Evolutionary conservation across 2,329 filamentous ascomycete species (phyloP).

Genomic region (Tolypocladium amazonense): DNA sequence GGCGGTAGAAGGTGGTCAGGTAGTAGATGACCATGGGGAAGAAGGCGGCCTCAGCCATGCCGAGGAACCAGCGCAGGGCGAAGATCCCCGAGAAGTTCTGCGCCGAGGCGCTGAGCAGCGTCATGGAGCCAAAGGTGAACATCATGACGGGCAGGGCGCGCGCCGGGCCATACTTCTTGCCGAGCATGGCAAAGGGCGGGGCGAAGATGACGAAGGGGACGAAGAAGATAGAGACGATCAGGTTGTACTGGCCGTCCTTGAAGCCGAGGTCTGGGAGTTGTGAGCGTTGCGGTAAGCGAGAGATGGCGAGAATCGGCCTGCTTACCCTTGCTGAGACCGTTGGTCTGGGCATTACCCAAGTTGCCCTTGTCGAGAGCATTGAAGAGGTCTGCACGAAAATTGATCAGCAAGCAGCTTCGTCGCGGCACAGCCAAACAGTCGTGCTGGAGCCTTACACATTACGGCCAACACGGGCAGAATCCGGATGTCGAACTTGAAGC

Average conservation of each 20-base stretch:
- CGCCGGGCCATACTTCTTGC: constrained; percentile 60
- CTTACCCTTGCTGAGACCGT: constrained; percentile 25
- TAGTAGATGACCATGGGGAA: constrained; percentile 44
- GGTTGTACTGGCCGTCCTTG: constrained; percentile 56
- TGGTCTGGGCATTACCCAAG: constrained; percentile 45
- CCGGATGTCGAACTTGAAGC: constrained; percentile 43
- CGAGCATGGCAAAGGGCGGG: constrained; percentile 46
- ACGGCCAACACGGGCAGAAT: constrained; percentile 41
- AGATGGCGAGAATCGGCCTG: background rate
- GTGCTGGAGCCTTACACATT: constrained; percentile 29
- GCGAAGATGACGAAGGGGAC: constrained; percentile 65
- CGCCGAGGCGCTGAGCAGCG: constrained; percentile 44
- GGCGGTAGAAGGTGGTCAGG: constrained; percentile 39
- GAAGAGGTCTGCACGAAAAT: constrained; percentile 26
- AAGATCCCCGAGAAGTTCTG: constrained; percentile 38
- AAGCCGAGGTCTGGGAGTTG: constrained; percentile 32
- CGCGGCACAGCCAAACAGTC: background rate
- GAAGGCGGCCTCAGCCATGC: constrained; percentile 46
- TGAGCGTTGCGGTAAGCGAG: background rate
- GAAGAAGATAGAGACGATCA: constrained; percentile 63
- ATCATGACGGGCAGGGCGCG: constrained; percentile 61
- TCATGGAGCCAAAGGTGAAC: constrained; percentile 60
- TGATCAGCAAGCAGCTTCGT: background rate
- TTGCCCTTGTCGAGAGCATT: constrained; percentile 34
- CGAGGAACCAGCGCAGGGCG: constrained; percentile 36